These are phyloP conservation scores for Samsoniella hepiali DNA, from an alignment of 2,329 filamentous ascomycete genomes.

Conservation along the genomic window DNA sequence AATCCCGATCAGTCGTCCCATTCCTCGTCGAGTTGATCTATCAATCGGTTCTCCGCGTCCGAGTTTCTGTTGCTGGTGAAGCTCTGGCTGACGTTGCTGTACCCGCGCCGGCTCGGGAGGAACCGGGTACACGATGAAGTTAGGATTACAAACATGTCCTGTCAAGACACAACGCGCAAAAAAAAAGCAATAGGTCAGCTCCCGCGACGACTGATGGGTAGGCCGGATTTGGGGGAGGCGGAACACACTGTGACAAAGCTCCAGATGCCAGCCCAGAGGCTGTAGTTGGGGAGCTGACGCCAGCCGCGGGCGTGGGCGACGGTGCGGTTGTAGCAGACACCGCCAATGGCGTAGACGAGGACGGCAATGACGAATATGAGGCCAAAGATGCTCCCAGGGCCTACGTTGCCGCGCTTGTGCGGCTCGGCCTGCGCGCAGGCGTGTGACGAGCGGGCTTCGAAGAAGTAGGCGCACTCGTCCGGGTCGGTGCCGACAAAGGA, in stretches of 20 bases:
- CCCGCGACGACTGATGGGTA: conserved; percentile 29
- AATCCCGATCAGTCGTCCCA: conserved; percentile 69
- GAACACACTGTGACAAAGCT: conserved; percentile 66
- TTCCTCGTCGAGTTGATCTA: conserved; percentile 94
- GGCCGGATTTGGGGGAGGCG: conserved; percentile 34
- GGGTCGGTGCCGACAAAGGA: conserved; percentile 81
- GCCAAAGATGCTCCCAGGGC: conserved; percentile 76
- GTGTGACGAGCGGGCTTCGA: conserved; percentile 82
- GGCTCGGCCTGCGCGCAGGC: conserved; percentile 70
- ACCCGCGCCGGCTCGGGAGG: conserved; percentile 63
- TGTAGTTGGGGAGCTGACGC: conserved; percentile 93
- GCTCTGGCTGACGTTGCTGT: conserved; percentile 59
- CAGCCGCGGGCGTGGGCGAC: conserved; percentile 93
- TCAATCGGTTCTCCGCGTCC: conserved; percentile 89
- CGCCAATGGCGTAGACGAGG: conserved; percentile 84
- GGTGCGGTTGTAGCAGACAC: conserved; percentile 91
- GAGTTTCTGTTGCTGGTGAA: conserved; percentile 48
- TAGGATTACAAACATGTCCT: conserved; percentile 66
- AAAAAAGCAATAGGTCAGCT: conserved; percentile 28
- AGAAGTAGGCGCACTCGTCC: conserved; percentile 93
- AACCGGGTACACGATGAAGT: conserved; percentile 67
- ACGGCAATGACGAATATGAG: conserved; percentile 77
- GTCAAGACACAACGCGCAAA: conserved; percentile 21
- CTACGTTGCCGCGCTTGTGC: conserved; percentile 67
- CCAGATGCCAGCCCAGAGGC: conserved; percentile 84